Evolutionary conservation across 2,329 filamentous ascomycete genomes (phyloP).

Genomic region (Fusarium subglutinans): DNA sequence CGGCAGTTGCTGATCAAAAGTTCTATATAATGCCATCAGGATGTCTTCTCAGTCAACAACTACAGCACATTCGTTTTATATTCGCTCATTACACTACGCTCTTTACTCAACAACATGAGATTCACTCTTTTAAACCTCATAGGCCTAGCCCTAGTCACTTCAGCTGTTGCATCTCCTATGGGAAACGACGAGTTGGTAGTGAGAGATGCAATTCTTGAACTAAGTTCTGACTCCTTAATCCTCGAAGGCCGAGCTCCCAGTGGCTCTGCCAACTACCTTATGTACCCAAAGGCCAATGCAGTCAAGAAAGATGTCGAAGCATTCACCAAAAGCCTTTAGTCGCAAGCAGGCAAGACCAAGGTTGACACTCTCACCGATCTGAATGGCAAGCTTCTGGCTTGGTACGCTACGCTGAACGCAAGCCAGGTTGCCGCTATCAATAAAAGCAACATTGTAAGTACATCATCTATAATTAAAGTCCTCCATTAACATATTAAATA

Average conservation of each 20-base stretch:
- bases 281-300: neutral
- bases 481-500: neutral
- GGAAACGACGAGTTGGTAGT: neutral
- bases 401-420: neutral
- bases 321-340: neutral
- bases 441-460: neutral
- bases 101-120: neutral
- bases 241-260: neutral
- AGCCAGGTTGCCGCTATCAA: neutral
- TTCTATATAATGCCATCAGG: neutral
- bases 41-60: neutral
- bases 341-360: neutral
- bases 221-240: neutral
- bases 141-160: neutral
- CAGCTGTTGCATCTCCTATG: neutral
- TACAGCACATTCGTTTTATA: neutral
- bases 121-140: neutral
- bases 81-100: neutral
- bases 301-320: neutral
- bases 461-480: rapidly evolving
- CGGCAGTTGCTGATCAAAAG: neutral
- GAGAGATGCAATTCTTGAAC: neutral
- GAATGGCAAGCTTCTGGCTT: neutral
- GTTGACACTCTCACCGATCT: neutral
- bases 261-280: neutral